A percentile compares a stretch with the other conserved stretches of the same genome.
Conservation (phyloP, 192 early-diverging fungal species). For the Geosiphon pyriformis region DNA sequence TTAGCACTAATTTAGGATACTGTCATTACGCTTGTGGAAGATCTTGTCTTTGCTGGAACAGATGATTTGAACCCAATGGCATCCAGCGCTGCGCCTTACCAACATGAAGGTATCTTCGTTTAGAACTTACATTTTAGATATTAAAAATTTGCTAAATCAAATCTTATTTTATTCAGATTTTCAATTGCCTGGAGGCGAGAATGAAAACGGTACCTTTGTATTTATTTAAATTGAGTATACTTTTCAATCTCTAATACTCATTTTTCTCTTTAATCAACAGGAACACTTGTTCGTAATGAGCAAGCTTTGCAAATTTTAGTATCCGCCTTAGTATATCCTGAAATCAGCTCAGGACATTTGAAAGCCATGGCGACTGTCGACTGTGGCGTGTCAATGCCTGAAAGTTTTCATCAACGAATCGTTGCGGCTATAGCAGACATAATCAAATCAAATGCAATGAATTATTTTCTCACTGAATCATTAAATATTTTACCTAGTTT, state of each 20-base stretch:
- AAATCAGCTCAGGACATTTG: slow-evolving; percentile 28
- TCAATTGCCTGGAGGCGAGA: slow-evolving; percentile 33
- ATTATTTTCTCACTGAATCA: slow-evolving; percentile 53
- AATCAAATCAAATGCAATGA: slow-evolving; percentile 47
- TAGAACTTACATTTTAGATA: not conserved
- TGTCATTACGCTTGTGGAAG: slow-evolving; percentile 38
- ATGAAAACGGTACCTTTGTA: slow-evolving; percentile 34
- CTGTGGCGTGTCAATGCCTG: slow-evolving; percentile 24
- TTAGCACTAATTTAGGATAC: slow-evolving; percentile 33
- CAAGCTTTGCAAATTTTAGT: slow-evolving; percentile 45
- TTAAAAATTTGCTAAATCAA: not conserved
- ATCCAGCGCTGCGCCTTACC: slow-evolving; percentile 46
- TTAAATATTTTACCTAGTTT: slow-evolving; percentile 45
- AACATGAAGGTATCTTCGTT: slow-evolving; percentile 43
- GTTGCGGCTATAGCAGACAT: slow-evolving; percentile 33
- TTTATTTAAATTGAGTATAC: not conserved
- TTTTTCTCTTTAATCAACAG: too few relatives aligned
- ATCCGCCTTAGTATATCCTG: slow-evolving; percentile 38
- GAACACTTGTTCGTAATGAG: slow-evolving; percentile 43
- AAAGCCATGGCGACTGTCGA: slow-evolving; percentile 19
- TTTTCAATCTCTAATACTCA: slow-evolving; percentile 2
- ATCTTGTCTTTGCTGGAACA: slow-evolving; percentile 46
- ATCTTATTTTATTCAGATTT: slow-evolving; percentile 36
- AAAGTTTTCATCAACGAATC: slow-evolving; percentile 30
- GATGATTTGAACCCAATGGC: slow-evolving; percentile 33